A percentile compares a stretch with the other conserved stretches of the same genome.
These are phyloP conservation scores for Daldinia grandis DNA, from an alignment of 495 filamentous ascomycete genomes.

Conservation along the genomic window DNA sequence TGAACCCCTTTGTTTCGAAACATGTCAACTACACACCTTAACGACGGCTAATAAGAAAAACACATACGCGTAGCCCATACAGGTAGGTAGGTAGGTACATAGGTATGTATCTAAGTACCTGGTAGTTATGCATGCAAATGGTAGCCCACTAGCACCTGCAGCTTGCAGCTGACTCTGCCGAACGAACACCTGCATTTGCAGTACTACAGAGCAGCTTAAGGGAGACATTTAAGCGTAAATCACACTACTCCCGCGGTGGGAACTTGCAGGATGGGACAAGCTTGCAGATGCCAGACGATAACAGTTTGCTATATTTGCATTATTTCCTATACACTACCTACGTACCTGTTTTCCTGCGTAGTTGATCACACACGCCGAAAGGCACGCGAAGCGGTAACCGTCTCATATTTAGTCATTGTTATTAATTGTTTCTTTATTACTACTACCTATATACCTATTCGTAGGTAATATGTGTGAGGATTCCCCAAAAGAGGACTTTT, in stretches of 20 bases:
- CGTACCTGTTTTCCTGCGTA: slow-evolving; percentile 8
- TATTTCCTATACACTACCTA: not conserved
- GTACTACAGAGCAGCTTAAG: slow-evolving; percentile 34
- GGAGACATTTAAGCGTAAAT: slow-evolving; percentile 36
- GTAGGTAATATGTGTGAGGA: not conserved
- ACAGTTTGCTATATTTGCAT: slow-evolving; percentile 1
- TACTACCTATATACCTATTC: no score
- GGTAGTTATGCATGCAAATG: slow-evolving; percentile 15
- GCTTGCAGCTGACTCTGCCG: slow-evolving; percentile 4
- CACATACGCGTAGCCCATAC: slow-evolving; percentile 28
- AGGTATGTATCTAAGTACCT: no score
- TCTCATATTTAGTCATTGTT: slow-evolving; percentile 20
- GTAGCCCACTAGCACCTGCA: slow-evolving; percentile 31
- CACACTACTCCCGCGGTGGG: slow-evolving; percentile 21
- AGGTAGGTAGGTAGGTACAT: no score
- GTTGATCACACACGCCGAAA: slow-evolving; percentile 35
- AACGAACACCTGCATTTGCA: slow-evolving; percentile 39
- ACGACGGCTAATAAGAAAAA: slow-evolving; percentile 8
- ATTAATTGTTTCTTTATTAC: no score
- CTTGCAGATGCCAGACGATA: slow-evolving; percentile 5
- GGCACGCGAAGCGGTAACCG: slow-evolving; percentile 22
- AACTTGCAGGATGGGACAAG: slow-evolving; percentile 20
- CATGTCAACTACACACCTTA: slow-evolving; percentile 23
- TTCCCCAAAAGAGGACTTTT: slow-evolving; percentile 2
- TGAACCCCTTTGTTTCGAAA: slow-evolving; percentile 31